A percentile compares a stretch with the other conserved stretches of the same genome.
These are phyloP conservation scores for Geotrichum carabidarum DNA, from an alignment of 1,139 yeast species.

Conservation along the genomic window DNA sequence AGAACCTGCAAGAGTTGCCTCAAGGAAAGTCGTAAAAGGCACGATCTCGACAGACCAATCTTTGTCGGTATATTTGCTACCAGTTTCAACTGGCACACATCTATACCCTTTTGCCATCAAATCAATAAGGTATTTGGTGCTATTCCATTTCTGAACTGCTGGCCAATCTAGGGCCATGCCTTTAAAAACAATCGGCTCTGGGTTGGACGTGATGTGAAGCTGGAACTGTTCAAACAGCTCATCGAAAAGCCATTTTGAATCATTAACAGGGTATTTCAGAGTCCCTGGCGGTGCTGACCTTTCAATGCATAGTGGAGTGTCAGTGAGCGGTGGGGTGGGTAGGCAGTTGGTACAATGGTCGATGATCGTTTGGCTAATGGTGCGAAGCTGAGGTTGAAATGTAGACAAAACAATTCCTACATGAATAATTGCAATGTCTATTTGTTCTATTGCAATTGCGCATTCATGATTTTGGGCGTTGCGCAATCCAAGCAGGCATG, in stretches of 20 bases:
- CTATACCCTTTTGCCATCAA: slow-evolving; percentile 24
- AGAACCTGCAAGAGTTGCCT: slow-evolving; percentile 9
- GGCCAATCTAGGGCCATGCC: slow-evolving; percentile 27
- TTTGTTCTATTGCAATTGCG: neutral
- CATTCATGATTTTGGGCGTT: neutral
- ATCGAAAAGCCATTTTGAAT: neutral
- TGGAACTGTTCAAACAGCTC: slow-evolving; percentile 17
- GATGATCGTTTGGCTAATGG: neutral
- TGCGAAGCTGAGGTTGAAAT: neutral
- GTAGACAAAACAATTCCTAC: neutral
- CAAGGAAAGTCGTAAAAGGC: slow-evolving; percentile 22
- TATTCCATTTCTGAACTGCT: slow-evolving; percentile 26
- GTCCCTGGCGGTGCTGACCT: neutral
- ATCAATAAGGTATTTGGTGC: slow-evolving; percentile 21
- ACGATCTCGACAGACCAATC: slow-evolving; percentile 26
- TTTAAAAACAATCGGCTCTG: slow-evolving; percentile 21
- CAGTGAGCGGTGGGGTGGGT: neutral
- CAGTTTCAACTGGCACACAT: slow-evolving; percentile 30
- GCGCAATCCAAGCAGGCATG: neutral
- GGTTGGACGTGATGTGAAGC: slow-evolving; percentile 10
- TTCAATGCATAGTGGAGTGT: neutral
- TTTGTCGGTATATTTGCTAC: slow-evolving; percentile 22
- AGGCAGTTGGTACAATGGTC: neutral
- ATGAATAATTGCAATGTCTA: slow-evolving; percentile 5
- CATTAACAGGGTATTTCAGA: neutral